A percentile compares a stretch with the other conserved stretches of the same genome.
These are phyloP conservation scores for Aspergillus candidus DNA, from an alignment of 2,329 filamentous ascomycete genomes.

Conservation along the genomic window DNA sequence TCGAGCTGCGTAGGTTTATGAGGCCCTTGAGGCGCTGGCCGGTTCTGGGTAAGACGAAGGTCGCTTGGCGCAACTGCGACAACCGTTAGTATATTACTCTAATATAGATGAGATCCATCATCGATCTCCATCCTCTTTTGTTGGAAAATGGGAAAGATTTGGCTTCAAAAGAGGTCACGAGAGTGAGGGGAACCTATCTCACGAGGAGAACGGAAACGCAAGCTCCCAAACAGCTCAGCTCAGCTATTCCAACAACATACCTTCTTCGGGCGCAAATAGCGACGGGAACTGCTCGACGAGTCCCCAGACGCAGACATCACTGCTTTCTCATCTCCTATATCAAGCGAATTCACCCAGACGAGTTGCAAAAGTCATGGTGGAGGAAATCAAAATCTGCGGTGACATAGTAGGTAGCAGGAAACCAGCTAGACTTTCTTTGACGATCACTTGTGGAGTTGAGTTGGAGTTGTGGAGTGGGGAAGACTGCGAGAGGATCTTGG, in stretches of 20 bases:
- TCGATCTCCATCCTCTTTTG: neutral
- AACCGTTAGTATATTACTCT: slow-evolving; percentile 2
- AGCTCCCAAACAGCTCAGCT: no score
- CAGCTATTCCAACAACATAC: slow-evolving; percentile 13
- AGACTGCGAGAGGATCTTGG: neutral
- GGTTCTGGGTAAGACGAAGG: slow-evolving; percentile 78
- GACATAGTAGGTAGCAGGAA: no score
- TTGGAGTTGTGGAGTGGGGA: neutral
- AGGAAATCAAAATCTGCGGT: no score
- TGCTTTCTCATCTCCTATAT: slow-evolving; percentile 16
- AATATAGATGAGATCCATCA: neutral
- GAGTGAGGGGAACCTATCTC: neutral
- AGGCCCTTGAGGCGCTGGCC: slow-evolving; percentile 76
- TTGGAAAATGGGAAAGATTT: neutral
- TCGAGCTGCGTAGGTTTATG: slow-evolving; percentile 64
- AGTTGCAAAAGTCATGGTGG: neutral
- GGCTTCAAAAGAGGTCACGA: neutral
- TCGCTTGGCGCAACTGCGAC: slow-evolving; percentile 68
- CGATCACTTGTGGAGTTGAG: neutral
- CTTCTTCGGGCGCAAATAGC: slow-evolving; percentile 29
- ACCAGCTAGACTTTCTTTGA: neutral
- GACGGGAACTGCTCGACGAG: slow-evolving; percentile 26
- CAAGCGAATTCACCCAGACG: neutral
- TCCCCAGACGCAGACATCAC: slow-evolving; percentile 25
- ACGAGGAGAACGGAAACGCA: no score